Evolutionary conservation across 2,329 filamentous ascomycete genomes (phyloP), one percentile per base, ranked within the genome.

Genomic region (Fusarium sp.): DNA sequence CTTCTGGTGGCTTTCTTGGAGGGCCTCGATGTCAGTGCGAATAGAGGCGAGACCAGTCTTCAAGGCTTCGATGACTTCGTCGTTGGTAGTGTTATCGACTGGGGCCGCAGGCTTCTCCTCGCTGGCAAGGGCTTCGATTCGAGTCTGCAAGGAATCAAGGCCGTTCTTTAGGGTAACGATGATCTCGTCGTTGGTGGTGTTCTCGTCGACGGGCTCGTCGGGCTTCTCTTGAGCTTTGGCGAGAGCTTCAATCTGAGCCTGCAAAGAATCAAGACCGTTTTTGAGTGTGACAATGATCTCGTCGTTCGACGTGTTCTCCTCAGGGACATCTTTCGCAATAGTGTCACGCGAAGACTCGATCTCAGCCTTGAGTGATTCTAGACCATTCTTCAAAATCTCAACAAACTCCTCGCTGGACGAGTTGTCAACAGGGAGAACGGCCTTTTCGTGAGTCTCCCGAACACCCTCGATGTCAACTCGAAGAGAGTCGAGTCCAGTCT

Each of bases 221-320:
- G 92, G 55, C 89, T 87, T 5, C 56, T 90, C 88, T 15, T 94
- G 31, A n/a, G 11, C 81, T 5, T 90, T 90, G 26, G 85, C 83
- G 2, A 92, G 78, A 10, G 85, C 82, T 52, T 88, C 83, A 5
- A 93, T 90, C 46, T 96, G 92, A 2, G 84, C 82, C 49, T 88
- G 88, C 22, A 97, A 81, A 38, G 83, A 83, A 36, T 89, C 86
- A 8, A 97, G 80, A 0, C 92, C 92, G n/a, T 88, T 84, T 73
- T 90, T 94, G 50, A 97, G 81, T 0, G 90, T 91, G 56, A 96
- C 90, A 1, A 96, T 80, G 42, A 96, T 92, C 75, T 96, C 92
- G 61, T 94, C 90, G 54, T 89, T 92, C 43, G 90, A 85, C 1
- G 88, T 91, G 75, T 91, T 83, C 64, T 94, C 91, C 0, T 85